These are phyloP conservation scores for Cystobasidium slooffiae DNA, from an alignment of 1,284 basidiomycete species.

Conservation along the genomic window DNA sequence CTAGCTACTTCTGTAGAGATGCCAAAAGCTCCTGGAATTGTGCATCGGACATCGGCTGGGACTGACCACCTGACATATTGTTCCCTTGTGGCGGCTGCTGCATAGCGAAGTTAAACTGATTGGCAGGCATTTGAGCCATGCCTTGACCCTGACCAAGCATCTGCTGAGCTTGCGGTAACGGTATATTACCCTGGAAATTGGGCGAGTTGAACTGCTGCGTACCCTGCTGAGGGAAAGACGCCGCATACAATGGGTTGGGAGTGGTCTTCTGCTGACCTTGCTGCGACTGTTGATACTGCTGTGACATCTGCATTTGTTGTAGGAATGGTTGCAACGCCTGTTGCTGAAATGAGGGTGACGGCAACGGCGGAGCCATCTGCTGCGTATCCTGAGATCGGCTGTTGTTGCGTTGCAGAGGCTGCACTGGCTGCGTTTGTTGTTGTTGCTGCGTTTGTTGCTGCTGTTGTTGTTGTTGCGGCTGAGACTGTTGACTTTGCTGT, in stretches of 20 bases:
- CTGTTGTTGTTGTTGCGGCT: slow-evolving; percentile 20
- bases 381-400: slow-evolving; percentile 1
- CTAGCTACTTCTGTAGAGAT: slow-evolving; percentile 2
- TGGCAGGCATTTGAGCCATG: not conserved
- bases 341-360: slow-evolving; percentile 10
- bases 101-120: not conserved
- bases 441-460: slow-evolving; percentile 24
- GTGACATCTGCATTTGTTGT: slow-evolving; percentile 6
- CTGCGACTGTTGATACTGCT: slow-evolving; percentile 8
- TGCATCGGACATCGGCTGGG: slow-evolving; percentile 24
- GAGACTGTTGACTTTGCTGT: too few relatives aligned
- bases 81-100: not conserved
- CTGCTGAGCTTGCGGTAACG: not conserved
- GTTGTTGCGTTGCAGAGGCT: not conserved
- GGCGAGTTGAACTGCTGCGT: slow-evolving; percentile 22
- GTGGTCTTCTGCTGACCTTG: not conserved
- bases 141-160: not conserved
- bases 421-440: not conserved
- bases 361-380: not conserved
- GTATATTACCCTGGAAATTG: not conserved
- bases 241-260: not conserved
- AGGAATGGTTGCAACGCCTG: slow-evolving; percentile 5
- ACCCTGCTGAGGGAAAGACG: not conserved
- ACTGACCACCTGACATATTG: not conserved
- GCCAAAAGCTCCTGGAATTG: slow-evolving; percentile 33